Evolutionary conservation across 179 eudicot species (phyloP).

Genomic region (Drosera spatulata): DNA sequence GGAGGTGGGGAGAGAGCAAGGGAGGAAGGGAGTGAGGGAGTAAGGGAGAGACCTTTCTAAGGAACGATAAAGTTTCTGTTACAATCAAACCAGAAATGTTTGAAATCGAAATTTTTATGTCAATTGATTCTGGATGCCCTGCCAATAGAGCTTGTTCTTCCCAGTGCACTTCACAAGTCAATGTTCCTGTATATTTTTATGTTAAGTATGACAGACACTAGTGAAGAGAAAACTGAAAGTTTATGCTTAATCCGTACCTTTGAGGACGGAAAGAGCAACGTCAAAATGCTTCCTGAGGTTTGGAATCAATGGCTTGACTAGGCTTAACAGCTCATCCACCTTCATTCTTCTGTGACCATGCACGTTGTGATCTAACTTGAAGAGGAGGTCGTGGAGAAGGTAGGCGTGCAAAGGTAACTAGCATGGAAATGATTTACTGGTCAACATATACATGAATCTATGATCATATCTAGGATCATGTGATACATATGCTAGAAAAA

Average conservation of each 20-base stretch:
- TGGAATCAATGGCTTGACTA: slow-evolving; percentile 26
- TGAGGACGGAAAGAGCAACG: slow-evolving; percentile 25
- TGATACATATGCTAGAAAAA: neutral
- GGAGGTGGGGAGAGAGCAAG: too few species aligned
- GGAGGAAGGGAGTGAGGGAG: neutral
- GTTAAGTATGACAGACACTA: neutral
- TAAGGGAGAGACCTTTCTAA: slow-evolving; percentile 27
- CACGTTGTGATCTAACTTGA: slow-evolving; percentile 27
- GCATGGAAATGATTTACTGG: slow-evolving; percentile 5
- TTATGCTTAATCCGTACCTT: slow-evolving; percentile 15
- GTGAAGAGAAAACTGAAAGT: too few species aligned
- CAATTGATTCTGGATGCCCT: slow-evolving; percentile 29
- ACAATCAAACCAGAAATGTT: slow-evolving; percentile 23
- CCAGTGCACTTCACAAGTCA: slow-evolving; percentile 44
- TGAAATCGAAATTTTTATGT: slow-evolving; percentile 17
- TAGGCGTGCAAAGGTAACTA: slow-evolving; percentile 46
- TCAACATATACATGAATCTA: neutral
- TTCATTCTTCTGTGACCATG: slow-evolving; percentile 19
- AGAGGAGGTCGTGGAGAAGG: slow-evolving; percentile 42
- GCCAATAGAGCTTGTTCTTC: slow-evolving; percentile 25
- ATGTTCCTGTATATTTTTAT: slow-evolving; percentile 19
- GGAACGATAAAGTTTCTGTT: slow-evolving; percentile 35
- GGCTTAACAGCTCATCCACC: slow-evolving; percentile 24
- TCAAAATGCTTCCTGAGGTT: slow-evolving; percentile 29
- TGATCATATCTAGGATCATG: neutral